These are phyloP conservation scores for Mucor racemosus DNA, from an alignment of 371 early-diverging fungal genomes.

Conservation along the genomic window DNA sequence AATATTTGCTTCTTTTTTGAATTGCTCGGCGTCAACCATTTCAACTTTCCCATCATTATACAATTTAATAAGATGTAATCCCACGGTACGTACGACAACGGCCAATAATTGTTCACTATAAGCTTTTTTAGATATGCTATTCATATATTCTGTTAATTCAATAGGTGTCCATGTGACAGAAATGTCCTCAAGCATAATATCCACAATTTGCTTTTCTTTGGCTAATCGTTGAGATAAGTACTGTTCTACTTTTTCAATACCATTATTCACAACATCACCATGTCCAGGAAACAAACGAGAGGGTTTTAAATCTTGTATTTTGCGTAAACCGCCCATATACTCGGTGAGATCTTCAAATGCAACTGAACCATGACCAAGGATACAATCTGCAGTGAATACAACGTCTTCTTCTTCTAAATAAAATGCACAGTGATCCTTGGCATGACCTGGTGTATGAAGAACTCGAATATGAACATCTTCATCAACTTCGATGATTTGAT, in stretches of 20 bases:
- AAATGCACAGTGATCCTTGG: constrained; percentile 71
- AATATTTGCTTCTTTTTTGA: background rate
- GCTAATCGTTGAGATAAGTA: constrained; percentile 25
- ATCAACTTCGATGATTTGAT: constrained; percentile 55
- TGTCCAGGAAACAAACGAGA: constrained; percentile 56
- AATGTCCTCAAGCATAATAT: constrained; percentile 24
- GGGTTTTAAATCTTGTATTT: constrained; percentile 39
- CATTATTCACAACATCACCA: constrained; percentile 53
- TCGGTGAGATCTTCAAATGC: constrained; percentile 71
- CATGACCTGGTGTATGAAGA: constrained; percentile 77
- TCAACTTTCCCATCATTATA: constrained; percentile 28
- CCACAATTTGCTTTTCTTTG: constrained; percentile 38
- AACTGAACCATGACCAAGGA: constrained; percentile 76
- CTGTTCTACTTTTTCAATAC: constrained; percentile 30
- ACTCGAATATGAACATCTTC: constrained; percentile 52
- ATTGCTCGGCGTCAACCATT: background rate
- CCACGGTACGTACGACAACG: constrained; percentile 22
- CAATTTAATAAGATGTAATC: constrained; percentile 29
- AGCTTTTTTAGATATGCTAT: constrained; percentile 3
- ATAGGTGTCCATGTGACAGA: constrained; percentile 10
- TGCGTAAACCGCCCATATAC: constrained; percentile 66
- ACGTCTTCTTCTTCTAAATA: constrained; percentile 64
- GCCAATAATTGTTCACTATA: constrained; percentile 5
- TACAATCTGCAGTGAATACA: constrained; percentile 75
- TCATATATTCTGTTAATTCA: constrained; percentile 13